These are phyloP conservation scores for Lactarius tabidus DNA, from an alignment of 768 basidiomycete species.

Conservation along the genomic window DNA sequence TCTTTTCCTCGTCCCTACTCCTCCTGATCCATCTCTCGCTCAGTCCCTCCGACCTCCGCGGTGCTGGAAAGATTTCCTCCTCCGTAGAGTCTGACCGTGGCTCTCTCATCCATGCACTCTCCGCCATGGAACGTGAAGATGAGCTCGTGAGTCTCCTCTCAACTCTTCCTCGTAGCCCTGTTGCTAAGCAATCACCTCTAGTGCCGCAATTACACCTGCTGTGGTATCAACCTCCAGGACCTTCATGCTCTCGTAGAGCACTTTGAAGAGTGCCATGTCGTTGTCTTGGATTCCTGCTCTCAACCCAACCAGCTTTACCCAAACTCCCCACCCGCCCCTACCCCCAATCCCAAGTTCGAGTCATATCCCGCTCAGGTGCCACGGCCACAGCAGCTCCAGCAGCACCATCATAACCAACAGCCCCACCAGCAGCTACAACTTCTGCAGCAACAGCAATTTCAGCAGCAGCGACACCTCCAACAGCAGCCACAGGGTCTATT, in stretches of 20 bases:
- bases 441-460: slow-evolving; percentile 24
- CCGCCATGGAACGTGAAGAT: slow-evolving; percentile 62
- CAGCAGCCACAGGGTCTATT: slow-evolving; percentile 42
- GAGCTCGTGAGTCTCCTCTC: slow-evolving; percentile 53
- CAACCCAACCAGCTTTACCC: slow-evolving; percentile 25
- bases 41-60: slow-evolving; percentile 44
- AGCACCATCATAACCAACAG: slow-evolving; percentile 28
- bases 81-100: slow-evolving; percentile 61
- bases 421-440: slow-evolving; percentile 27
- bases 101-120: slow-evolving; percentile 60
- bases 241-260: slow-evolving; percentile 86
- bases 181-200: slow-evolving; percentile 30
- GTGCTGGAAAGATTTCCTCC: slow-evolving; percentile 43
- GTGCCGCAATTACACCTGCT: slow-evolving; percentile 90
- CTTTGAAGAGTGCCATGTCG: slow-evolving; percentile 87
- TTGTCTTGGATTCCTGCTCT: slow-evolving; percentile 52
- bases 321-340: slow-evolving; percentile 17
- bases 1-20: background rate
- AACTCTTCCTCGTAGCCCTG: background rate
- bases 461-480: slow-evolving; percentile 31
- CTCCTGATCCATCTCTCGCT: background rate
- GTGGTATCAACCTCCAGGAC: slow-evolving; percentile 71
- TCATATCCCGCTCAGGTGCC: slow-evolving; percentile 10
- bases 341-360: slow-evolving; percentile 17
- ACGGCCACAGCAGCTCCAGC: slow-evolving; percentile 17